Evolutionary conservation across 2,329 filamentous ascomycete genomes (phyloP), one percentile per base, ranked within the genome.

Genomic region (Aspergillus sclerotialis): DNA sequence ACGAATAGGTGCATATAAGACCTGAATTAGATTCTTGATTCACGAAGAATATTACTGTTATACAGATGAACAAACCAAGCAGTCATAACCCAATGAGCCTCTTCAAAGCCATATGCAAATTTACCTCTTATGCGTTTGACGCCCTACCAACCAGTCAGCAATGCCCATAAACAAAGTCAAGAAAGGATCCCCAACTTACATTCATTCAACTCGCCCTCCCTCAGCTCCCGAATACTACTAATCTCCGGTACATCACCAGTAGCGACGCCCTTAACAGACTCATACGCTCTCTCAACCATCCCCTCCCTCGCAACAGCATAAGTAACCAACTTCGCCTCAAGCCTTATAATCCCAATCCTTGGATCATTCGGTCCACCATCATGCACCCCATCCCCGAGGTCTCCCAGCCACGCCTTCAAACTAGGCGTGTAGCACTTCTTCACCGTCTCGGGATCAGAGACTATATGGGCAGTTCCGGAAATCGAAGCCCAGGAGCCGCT

Each of bases 401-500:
- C 87, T 5, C 88, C 88, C 11, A 94, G 54, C 88, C 88, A 94
- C 0, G 84, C 82, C 68, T 88, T 89, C 40, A 94, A 68, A 0
- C 70, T 57, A 0, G 78, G 73, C 14, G 70, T 80, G 64, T 94
- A 94, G 63, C 87, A 77, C 63, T 89, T 83, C 57, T 76, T 71
- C 37, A 94, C 74, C 14, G 76, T 62, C 2, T 66, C 68, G 14
- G 80, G 77, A 54, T 90, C 82, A 10, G 81, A 83, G 49, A 83
- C 68, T 48, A 94, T 71, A 16, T 65, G 67, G 1, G 84, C 80
- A 1, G 69, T 72, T 32, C 88, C 88, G n/a, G 83, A 83, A 42
- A 94, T 69, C 2, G 84, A 92, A 1, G 87, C 87, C 88, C 88
- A 94, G 60, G 90, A 80, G 47, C 87, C 85, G 2, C 76, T 76